Conservation (phyloP, 345 rosid species). For the Salix exigua region DNA sequence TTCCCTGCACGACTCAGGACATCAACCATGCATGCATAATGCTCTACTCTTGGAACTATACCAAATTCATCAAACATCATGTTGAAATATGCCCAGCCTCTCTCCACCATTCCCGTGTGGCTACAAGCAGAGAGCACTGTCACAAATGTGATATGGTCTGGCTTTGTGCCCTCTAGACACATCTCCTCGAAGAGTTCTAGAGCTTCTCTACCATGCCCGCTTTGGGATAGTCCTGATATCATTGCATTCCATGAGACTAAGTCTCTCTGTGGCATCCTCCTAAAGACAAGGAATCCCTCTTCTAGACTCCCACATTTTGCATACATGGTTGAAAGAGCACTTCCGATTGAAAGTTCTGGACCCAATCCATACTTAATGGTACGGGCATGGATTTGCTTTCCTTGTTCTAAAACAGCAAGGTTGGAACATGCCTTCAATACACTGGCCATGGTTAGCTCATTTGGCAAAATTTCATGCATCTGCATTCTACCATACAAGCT, state of each 20-base stretch:
- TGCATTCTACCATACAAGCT: slow-evolving; percentile 22
- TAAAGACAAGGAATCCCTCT: slow-evolving; percentile 17
- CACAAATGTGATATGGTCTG: slow-evolving; percentile 28
- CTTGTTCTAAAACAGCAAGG: slow-evolving; percentile 28
- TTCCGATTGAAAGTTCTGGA: slow-evolving; percentile 14
- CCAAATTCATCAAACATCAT: slow-evolving; percentile 26
- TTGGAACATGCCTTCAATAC: slow-evolving; percentile 27
- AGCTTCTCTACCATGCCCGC: slow-evolving; percentile 26
- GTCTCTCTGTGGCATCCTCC: slow-evolving; percentile 22
- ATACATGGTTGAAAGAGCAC: slow-evolving; percentile 29
- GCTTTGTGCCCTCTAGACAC: slow-evolving; percentile 21
- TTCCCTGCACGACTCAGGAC: slow-evolving; percentile 27
- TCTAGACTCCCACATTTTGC: slow-evolving; percentile 27
- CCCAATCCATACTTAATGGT: slow-evolving; percentile 22
- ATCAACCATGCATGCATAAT: slow-evolving; percentile 33
- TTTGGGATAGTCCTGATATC: slow-evolving; percentile 32
- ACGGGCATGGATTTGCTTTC: slow-evolving; percentile 26
- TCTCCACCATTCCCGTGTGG: slow-evolving; percentile 31
- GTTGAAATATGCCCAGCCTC: slow-evolving; percentile 18
- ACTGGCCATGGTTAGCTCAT: slow-evolving; percentile 32
- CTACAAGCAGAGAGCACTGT: slow-evolving; percentile 31
- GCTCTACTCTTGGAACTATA: slow-evolving; percentile 20
- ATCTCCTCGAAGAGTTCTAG: slow-evolving; percentile 28
- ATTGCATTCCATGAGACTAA: slow-evolving; percentile 31
- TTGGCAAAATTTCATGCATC: slow-evolving; percentile 23